Evolutionary conservation across 208 protist species (phyloP).

Genomic region (Acanthamoeba castellanii): DNA sequence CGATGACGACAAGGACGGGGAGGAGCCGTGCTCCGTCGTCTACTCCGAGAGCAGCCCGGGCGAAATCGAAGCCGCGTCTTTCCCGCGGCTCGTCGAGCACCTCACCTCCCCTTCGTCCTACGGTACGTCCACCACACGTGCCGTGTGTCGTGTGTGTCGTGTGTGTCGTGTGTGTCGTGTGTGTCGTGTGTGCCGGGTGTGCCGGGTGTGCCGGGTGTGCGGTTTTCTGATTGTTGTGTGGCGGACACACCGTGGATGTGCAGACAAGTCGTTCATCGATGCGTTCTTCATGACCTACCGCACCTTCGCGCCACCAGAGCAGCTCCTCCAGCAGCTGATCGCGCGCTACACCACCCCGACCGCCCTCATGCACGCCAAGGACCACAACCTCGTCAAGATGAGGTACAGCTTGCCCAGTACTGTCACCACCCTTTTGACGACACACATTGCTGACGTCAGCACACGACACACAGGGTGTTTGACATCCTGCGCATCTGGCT

Average conservation of each 20-base stretch:
- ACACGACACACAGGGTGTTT: background rate
- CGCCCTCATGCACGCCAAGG: slow-evolving; percentile 3
- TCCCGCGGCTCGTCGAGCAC: slow-evolving; percentile 41
- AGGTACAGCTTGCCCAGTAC: background rate
- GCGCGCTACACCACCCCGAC: slow-evolving; percentile 2
- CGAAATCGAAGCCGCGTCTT: slow-evolving; percentile 34
- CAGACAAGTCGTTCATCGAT: slow-evolving; percentile 66
- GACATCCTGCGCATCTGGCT: slow-evolving; percentile 64
- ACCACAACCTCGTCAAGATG: slow-evolving; percentile 46
- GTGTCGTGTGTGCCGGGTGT: too few relatives aligned
- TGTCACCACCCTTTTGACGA: too few relatives aligned
- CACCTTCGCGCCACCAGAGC: slow-evolving; percentile 12
- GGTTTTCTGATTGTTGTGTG: background rate
- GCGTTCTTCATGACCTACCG: slow-evolving; percentile 65
- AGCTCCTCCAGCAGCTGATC: slow-evolving; percentile 28
- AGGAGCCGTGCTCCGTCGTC: background rate
- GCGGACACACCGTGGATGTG: background rate
- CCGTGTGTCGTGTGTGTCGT: too few relatives aligned
- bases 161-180: too few relatives aligned
- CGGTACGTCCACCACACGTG: background rate
- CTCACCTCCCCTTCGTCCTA: slow-evolving; percentile 60
- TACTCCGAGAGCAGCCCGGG: slow-evolving; percentile 3
- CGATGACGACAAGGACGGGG: background rate
- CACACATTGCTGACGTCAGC: too few relatives aligned
- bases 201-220: too few relatives aligned